Conservation (phyloP, 805 yeast genomes). For the Candida verbasci region DNA sequence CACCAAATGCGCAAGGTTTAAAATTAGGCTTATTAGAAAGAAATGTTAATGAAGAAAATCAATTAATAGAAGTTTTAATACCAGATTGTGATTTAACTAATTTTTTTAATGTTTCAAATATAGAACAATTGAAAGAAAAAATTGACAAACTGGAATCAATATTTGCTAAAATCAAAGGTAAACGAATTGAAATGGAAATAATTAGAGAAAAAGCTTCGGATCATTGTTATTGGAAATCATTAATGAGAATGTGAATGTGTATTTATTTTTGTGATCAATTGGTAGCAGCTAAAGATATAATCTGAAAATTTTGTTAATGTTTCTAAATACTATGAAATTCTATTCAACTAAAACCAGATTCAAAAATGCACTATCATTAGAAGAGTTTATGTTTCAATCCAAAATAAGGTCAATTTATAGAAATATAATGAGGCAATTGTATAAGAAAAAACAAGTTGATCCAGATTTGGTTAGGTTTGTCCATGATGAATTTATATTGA, state of each 20-base stretch:
- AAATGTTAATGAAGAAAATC: not conserved
- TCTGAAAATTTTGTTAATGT: not conserved
- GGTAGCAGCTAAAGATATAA: not conserved
- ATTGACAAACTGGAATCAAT: not conserved
- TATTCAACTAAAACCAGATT: not conserved
- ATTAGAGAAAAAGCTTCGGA: not conserved
- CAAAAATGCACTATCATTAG: slow-evolving; percentile 21
- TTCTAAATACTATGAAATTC: not conserved
- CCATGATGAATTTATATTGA: slow-evolving; percentile 30
- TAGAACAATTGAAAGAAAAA: not conserved
- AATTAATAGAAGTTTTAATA: not conserved
- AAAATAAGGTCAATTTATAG: slow-evolving; percentile 31
- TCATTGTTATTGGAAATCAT: slow-evolving; percentile 1
- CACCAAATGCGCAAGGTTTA: not conserved
- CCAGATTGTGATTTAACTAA: not conserved
- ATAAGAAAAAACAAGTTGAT: slow-evolving; percentile 31
- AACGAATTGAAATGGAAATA: not conserved
- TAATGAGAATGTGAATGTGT: slow-evolving; percentile 1
- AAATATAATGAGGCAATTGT: slow-evolving; percentile 27
- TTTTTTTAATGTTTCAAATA: not conserved
- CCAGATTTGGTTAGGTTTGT: slow-evolving; percentile 27
- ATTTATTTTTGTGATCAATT: no score
- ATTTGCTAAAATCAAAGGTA: not conserved
- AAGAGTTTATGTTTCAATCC: slow-evolving; percentile 37
- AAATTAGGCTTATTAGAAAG: not conserved